Conservation (phyloP, 2,329 filamentous ascomycete species). For the Alternaria triticina region DNA sequence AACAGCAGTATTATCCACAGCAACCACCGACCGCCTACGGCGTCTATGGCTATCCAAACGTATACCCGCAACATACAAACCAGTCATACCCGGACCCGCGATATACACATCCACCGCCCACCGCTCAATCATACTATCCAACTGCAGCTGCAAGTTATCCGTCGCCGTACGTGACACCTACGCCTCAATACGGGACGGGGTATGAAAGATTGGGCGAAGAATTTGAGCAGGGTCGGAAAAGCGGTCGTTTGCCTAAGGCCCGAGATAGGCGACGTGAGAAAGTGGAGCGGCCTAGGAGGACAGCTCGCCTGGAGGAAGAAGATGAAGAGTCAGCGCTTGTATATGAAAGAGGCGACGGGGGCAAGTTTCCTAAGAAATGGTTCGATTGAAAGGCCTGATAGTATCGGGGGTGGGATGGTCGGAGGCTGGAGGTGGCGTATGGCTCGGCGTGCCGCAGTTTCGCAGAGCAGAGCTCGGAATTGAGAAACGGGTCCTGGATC, state of each 20-base stretch:
- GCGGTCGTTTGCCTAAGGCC: neutral
- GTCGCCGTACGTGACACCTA: neutral
- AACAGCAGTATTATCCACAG: neutral
- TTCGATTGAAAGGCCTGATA: too few species aligned
- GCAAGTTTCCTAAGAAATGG: too few species aligned
- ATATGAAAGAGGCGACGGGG: too few species aligned
- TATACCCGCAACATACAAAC: too few species aligned
- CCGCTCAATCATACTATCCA: neutral
- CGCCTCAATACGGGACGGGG: neutral
- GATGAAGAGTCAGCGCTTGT: neutral
- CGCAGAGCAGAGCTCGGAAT: too few species aligned
- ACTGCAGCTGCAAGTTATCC: neutral
- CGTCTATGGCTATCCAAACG: too few species aligned
- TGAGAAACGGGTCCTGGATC: too few species aligned
- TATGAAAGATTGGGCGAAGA: neutral
- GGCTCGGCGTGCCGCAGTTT: too few species aligned
- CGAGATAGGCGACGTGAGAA: neutral
- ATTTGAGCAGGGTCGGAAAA: neutral
- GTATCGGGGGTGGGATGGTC: too few species aligned
- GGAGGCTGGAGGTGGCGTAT: too few species aligned
- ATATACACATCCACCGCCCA: neutral
- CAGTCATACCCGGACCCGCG: neutral
- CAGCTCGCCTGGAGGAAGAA: neutral
- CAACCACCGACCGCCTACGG: too few species aligned
- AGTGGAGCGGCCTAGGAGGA: neutral